A percentile compares a stretch with the other conserved stretches of the same genome.
phyloP scores from a whole-genome alignment of 495 filamentous ascomycete genomes.

The Aspergillus cristatus region DNA sequence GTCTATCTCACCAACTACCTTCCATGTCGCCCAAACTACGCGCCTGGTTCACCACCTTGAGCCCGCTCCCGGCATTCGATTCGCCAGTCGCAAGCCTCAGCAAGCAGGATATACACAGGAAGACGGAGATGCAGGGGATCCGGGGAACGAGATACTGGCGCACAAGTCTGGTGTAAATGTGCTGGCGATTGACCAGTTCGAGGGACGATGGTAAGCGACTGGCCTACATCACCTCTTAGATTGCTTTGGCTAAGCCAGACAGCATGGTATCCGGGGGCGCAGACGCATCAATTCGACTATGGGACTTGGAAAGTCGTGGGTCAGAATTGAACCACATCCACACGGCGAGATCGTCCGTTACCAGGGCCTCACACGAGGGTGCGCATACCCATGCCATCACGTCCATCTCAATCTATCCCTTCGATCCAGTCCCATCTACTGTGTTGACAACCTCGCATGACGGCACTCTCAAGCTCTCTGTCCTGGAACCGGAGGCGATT shows the following conservation, averaged over 20 bases:
- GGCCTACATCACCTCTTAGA: not conserved
- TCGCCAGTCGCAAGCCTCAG: slow-evolving; percentile 48
- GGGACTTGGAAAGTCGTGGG: slow-evolving; percentile 61
- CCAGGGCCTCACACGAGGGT: slow-evolving; percentile 31
- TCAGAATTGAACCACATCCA: slow-evolving; percentile 38
- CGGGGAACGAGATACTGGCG: slow-evolving; percentile 39
- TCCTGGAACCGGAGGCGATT: slow-evolving; percentile 43
- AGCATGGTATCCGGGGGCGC: slow-evolving; percentile 78
- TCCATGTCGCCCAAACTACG: slow-evolving; percentile 55
- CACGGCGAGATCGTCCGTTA: slow-evolving; percentile 36
- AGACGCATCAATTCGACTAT: slow-evolving; percentile 68
- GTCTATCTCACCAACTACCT: slow-evolving; percentile 45
- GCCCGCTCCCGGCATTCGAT: slow-evolving; percentile 53
- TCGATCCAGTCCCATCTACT: slow-evolving; percentile 57
- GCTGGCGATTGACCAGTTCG: slow-evolving; percentile 65
- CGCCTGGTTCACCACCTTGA: slow-evolving; percentile 52
- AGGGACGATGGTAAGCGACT: slow-evolving; percentile 58
- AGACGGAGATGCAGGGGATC: slow-evolving; percentile 9
- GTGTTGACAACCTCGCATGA: slow-evolving; percentile 83
- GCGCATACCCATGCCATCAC: slow-evolving; percentile 74
- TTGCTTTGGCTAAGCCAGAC: slow-evolving; percentile 8
- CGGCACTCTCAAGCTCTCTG: slow-evolving; percentile 70
- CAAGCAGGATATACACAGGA: slow-evolving; percentile 7
- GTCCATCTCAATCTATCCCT: slow-evolving; percentile 79
- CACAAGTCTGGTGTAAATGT: slow-evolving; percentile 70